A percentile compares a stretch with the other conserved stretches of the same genome.
These are phyloP conservation scores for Podospora pseudopauciseta DNA, from an alignment of 495 filamentous ascomycete species.

Conservation along the genomic window DNA sequence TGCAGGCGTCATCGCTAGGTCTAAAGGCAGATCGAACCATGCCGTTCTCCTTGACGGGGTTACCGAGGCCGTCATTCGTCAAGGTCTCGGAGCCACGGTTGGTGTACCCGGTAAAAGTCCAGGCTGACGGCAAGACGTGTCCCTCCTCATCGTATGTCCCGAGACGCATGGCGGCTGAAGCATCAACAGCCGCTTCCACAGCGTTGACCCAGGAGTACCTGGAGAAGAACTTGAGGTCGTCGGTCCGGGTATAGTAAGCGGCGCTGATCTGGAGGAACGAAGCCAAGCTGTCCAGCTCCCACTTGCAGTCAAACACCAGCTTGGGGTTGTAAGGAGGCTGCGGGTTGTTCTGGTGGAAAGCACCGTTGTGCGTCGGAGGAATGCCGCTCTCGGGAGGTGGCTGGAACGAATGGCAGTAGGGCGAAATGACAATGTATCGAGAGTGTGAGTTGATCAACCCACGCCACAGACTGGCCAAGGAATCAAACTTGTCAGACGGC, in stretches of 20 bases:
- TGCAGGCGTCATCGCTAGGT: constrained; percentile 59
- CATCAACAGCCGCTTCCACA: constrained; percentile 51
- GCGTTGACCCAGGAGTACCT: constrained; percentile 59
- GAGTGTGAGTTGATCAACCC: constrained; percentile 59
- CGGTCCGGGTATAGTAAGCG: constrained; percentile 55
- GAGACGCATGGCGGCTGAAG: constrained; percentile 55
- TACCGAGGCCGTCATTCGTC: constrained; percentile 58
- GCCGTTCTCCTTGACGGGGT: constrained; percentile 57
- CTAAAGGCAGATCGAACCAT: constrained; percentile 61
- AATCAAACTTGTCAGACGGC: constrained; percentile 46
- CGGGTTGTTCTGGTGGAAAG: constrained; percentile 46
- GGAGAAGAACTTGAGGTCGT: constrained; percentile 55
- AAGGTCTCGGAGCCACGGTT: constrained; percentile 57
- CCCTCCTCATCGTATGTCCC: constrained; percentile 57
- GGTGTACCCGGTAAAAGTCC: constrained; percentile 57
- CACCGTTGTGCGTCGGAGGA: constrained; percentile 44
- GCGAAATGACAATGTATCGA: constrained; percentile 54
- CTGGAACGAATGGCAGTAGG: constrained; percentile 62
- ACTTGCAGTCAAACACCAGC: constrained; percentile 61
- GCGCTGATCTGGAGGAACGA: constrained; percentile 58
- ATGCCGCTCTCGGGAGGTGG: constrained; percentile 55
- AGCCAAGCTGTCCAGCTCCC: constrained; percentile 60
- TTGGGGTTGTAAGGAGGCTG: constrained; percentile 47
- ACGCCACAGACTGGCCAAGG: constrained; percentile 56
- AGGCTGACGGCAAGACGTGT: constrained; percentile 49